Evolutionary conservation across 805 yeast species (phyloP), one percentile per base, ranked within the genome.

Genomic region (Spathaspora arborariae): DNA sequence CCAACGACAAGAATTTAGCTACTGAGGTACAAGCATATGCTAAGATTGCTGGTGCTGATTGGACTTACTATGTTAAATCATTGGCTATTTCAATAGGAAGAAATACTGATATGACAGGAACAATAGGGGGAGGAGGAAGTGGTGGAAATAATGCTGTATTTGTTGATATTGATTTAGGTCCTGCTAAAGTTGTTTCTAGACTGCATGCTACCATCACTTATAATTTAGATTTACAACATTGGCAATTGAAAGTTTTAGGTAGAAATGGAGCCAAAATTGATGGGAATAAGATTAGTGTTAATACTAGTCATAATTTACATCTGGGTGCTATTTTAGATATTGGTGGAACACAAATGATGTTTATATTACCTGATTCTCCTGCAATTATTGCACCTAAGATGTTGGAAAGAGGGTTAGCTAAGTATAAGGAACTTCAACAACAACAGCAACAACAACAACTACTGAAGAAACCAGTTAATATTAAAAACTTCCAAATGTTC

Each of bases 301-400:
- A 66, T 36, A 64, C 70, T 4, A 72, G 82, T 2, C 76, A 84
- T 11, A 76, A 82, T 10, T 75, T 94, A 46, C 76, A 78, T 44
- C 84, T 95, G 1, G 99, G 99, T n/a, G 87, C 92, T 37, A 81
- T 94, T 15, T 67, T 94, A 47, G 99, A 94, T 58, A 83, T 94
- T 40, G 98, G 98, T 15, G 97, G 97, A 5, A 90, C 96, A 9
- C 98, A 94, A 67, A 94, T 94, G 98, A 92, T 94, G 96, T 94
- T 94, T 62, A 94, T 94, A 34, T 72, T 94, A 54, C 99, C 99
- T 1, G 97, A 91, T 62, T 82, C 88, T 4, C 80, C 81, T 10
- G 96, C 97, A 2, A 69, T 67, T 27, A 75, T 91, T 6, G 78
- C 86, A 51, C 74, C 65, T 38, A 67, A 68, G 41, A 72, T 79